phyloP scores from a whole-genome alignment of 768 basidiomycete species.

The Vararia minispora region DNA sequence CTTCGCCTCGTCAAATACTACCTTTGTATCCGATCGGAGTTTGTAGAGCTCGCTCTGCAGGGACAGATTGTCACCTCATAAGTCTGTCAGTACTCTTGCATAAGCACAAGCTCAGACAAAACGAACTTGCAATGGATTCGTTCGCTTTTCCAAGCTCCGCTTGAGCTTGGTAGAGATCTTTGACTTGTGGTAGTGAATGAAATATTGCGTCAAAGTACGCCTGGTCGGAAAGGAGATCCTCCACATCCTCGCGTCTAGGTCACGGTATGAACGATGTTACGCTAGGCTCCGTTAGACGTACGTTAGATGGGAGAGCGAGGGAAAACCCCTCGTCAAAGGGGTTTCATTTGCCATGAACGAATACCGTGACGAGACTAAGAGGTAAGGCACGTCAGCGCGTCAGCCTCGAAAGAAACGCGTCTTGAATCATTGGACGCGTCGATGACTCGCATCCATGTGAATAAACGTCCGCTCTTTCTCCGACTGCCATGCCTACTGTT shows the following conservation, averaged over 20 bases:
- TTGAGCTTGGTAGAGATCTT: constrained; percentile 64
- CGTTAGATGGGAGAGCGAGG: too few relatives aligned
- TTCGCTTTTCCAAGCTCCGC: constrained; percentile 76
- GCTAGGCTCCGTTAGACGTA: too few relatives aligned
- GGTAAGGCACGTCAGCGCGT: too few relatives aligned
- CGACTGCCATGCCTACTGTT: constrained; percentile 41
- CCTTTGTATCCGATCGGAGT: constrained; percentile 73
- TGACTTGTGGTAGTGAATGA: constrained; percentile 66
- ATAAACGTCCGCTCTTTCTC: constrained; percentile 8
- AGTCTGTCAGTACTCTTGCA: constrained; percentile 1
- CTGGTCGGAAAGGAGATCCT: constrained; percentile 75
- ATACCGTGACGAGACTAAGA: too few relatives aligned
- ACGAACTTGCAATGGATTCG: constrained; percentile 76
- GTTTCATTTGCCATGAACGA: too few relatives aligned
- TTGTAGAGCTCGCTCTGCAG: constrained; percentile 68
- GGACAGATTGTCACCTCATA: constrained; percentile 59
- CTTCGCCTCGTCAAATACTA: constrained; percentile 82
- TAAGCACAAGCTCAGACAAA: constrained; percentile 5
- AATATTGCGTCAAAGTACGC: constrained; percentile 82
- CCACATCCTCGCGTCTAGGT: constrained; percentile 78
- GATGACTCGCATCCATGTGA: background rate
- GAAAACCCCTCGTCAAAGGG: too few relatives aligned
- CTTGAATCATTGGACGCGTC: background rate
- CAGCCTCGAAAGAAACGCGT: too few relatives aligned
- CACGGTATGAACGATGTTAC: too few relatives aligned